Base-by-base conservation (phyloP, 371 early-diverging fungal genomes). In the Rhizopus arrhizus region DNA sequence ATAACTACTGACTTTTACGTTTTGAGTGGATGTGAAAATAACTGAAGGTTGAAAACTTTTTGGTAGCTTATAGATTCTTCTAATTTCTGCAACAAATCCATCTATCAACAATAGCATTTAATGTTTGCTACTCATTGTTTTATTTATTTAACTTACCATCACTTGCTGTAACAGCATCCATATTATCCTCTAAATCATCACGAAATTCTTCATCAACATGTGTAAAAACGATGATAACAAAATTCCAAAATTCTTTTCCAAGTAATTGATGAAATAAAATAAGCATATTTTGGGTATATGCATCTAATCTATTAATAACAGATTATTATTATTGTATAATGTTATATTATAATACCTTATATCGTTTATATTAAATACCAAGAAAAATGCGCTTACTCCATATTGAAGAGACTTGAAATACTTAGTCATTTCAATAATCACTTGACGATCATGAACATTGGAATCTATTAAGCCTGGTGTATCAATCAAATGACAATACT, bases 281-380 rank as follows among this genome's bases (percentile, higher is more conserved):
- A 35, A 85, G 55, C 84, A 85, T 85, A 50, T 80, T 82, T 66
- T 85, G 84, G 2, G 84, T 81, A 60, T 83, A 85, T 31, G 83
- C 84, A 60, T 85, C 86, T 59, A 85, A 59, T 58, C 84, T 81
- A 68, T 54, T 41, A 22, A 6, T 6, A 43, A 15, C n/a, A 15
- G 16, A 43, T 42, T 31, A 29, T 16, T 8, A 43, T 48, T 16
- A 50, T 22, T 41, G 11, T 50, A 47, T 11, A 48, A 29, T 35
- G 43, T 4, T 11, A 8, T 29, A 45, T 12, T 42, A 22, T 41
- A 5, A 38, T 73, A 71, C 78, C 79, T 65, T 34, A 73, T 75
- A 62, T 81, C 81, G 42, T 81, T 70, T 33, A 84, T 82, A 38
- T 82, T 84, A 54, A 85, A 83, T 0, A 85, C 86, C 4, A 85